phyloP scores from a whole-genome alignment of 305 asterid genomes.

The Solanum chacoense region DNA sequence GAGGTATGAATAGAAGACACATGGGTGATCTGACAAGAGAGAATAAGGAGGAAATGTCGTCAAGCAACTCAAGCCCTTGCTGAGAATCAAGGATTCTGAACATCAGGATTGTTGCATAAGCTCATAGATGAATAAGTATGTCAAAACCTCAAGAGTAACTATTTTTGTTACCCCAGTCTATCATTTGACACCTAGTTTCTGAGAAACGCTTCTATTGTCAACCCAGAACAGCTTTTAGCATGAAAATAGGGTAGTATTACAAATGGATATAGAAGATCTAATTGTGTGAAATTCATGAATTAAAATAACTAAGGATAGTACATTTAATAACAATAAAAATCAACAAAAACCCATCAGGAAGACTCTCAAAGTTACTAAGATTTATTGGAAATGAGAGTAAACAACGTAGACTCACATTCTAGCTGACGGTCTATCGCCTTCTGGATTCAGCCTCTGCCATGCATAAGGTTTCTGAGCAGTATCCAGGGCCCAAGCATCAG shows the following conservation, averaged over 20 bases:
- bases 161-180: not conserved
- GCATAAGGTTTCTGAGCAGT: slow-evolving; percentile 96
- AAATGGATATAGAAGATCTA: not conserved
- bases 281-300: not conserved
- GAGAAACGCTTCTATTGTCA: not conserved
- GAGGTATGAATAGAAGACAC: not conserved
- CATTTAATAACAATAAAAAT: not conserved
- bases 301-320: not conserved
- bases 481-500: slow-evolving; percentile 98
- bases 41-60: not conserved
- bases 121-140: not conserved
- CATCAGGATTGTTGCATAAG: not conserved
- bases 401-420: slow-evolving; percentile 64
- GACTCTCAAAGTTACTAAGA: not conserved
- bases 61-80: not conserved
- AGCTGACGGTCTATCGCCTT: slow-evolving; percentile 93
- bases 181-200: not conserved
- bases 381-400: slow-evolving; percentile 2
- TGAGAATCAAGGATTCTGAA: not conserved
- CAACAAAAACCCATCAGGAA: slow-evolving; percentile 1
- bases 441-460: slow-evolving; percentile 94
- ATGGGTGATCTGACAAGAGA: not conserved
- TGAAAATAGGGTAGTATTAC: not conserved
- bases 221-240: not conserved
- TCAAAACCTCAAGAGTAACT: not conserved